A percentile compares a stretch with the other conserved stretches of the same genome.
Conservation (phyloP, 2,329 filamentous ascomycete species). For the Colletotrichum neosansevieriae region DNA sequence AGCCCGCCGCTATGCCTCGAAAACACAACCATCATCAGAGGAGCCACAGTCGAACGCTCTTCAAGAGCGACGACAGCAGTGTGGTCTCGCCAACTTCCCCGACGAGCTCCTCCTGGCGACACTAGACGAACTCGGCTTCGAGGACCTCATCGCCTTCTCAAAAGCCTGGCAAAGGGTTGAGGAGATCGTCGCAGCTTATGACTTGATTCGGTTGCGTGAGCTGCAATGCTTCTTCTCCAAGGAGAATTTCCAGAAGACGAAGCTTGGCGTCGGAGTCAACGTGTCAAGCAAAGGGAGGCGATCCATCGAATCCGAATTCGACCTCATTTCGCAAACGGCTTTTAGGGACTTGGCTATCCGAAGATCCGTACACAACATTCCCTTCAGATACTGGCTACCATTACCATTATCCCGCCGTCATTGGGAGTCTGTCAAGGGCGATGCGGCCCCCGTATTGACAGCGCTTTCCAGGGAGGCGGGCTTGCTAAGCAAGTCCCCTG, state of each 20-base stretch:
- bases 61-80: neutral
- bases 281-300: conserved; percentile 42
- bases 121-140: conserved; percentile 49
- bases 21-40: neutral
- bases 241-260: conserved; percentile 50
- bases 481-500: conserved; percentile 39
- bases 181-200: conserved; percentile 49
- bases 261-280: conserved; percentile 58
- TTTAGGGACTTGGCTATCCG: conserved; percentile 52
- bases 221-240: conserved; percentile 62
- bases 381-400: conserved; percentile 59
- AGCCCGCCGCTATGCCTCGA: conserved; percentile 18
- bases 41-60: conserved; percentile 25
- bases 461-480: conserved; percentile 44
- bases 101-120: conserved; percentile 56
- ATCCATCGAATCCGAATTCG: conserved; percentile 60
- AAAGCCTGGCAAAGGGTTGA: conserved; percentile 59
- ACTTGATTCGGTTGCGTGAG: conserved; percentile 56
- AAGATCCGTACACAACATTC: conserved; percentile 55
- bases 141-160: conserved; percentile 65
- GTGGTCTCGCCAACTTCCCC: conserved; percentile 45
- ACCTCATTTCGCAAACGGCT: conserved; percentile 58
- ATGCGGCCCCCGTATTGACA: conserved; percentile 41
- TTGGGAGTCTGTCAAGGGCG: conserved; percentile 52
- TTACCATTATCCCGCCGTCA: conserved; percentile 59